Conservation (phyloP, 805 yeast genomes). For the Lachancea quebecensis region DNA sequence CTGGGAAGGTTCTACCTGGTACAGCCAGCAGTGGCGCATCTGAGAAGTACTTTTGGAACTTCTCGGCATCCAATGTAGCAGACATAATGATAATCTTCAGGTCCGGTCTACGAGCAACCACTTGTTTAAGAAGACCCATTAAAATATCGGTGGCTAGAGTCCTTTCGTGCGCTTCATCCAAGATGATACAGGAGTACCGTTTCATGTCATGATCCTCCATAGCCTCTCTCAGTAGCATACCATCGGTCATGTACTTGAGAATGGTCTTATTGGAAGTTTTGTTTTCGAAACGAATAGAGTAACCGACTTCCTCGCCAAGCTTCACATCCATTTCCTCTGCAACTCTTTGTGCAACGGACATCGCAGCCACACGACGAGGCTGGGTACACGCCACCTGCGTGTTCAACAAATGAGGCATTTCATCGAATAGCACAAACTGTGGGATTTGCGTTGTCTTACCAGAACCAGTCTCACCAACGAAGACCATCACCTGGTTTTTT, state of each 20-base stretch:
- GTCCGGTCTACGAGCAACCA: constrained; percentile 73
- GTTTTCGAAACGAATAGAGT: constrained; percentile 89
- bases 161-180: constrained; percentile 98
- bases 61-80: constrained; percentile 95
- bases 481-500: constrained; percentile 86
- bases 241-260: constrained; percentile 95
- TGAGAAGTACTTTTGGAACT: constrained; percentile 83
- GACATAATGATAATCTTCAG: constrained; percentile 92
- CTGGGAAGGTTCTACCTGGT: constrained; percentile 97
- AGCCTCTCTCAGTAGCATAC: constrained; percentile 95
- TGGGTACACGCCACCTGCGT: constrained; percentile 91
- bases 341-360: constrained; percentile 96
- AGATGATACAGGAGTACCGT: constrained; percentile 79
- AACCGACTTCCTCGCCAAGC: constrained; percentile 92
- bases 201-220: constrained; percentile 87
- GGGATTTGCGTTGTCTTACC: constrained; percentile 99
- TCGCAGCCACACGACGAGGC: constrained; percentile 98
- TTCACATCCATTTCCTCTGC: constrained; percentile 95
- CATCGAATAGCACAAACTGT: constrained; percentile 86
- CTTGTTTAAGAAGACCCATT: constrained; percentile 89
- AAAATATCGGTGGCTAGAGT: constrained; percentile 93
- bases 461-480: constrained; percentile 98
- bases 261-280: constrained; percentile 74
- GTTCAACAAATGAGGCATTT: constrained; percentile 79
- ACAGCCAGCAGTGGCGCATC: constrained; percentile 93